Base-by-base conservation (phyloP, 2,329 filamentous ascomycete species). In the Dactylonectria macrodidyma region DNA sequence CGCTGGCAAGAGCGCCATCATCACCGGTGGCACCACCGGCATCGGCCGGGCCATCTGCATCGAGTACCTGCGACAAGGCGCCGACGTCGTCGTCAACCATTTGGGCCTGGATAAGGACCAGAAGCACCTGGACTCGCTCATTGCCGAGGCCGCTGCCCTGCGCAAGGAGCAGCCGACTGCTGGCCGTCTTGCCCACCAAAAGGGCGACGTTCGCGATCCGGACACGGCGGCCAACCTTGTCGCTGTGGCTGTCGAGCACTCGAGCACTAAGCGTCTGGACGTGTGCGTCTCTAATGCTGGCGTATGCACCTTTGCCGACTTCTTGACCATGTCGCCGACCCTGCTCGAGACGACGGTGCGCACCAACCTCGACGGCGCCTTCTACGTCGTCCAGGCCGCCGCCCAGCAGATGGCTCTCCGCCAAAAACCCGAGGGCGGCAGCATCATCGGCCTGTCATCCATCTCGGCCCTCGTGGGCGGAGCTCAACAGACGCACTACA, bases 261-360 rank as follows among this genome's bases (percentile, higher is more conserved):
- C 82, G 54, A 92, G 90, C 78, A 46, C 62, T n/a, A 85, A 86
- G 14, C 85, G 89, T 4, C 82, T 95, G 38, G 92, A 94, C 81
- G 85, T 97, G 7, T 95, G 95, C 80, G 92, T 97, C 33, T 93
- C 91, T 79, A 97, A 97, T 83, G 95, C 95, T 4, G 95, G 95
- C 7, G 88, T 97, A 66, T 97, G 94, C 85, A 88, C 93, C 71
- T 98, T 98, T 81, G 91, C 92, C 66, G 93, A 97, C 72, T 97
- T 98, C 77, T 82, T 98, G 26, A 90, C 92, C 22, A 87, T 97
- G 50, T 85, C 89, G 10, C 87, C 90, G 1, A 88, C 91, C 64
- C 89, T 97, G 62, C 92, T 95, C 76, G 83, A 88, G 68, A 85
- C 86, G 62, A 97, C 94, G 3, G 85, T 97, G 47, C 85, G 88